Evolutionary conservation across 2,329 filamentous ascomycete genomes (phyloP), one percentile per base, ranked within the genome.

Genomic region (Hansfordia pulvinata): DNA sequence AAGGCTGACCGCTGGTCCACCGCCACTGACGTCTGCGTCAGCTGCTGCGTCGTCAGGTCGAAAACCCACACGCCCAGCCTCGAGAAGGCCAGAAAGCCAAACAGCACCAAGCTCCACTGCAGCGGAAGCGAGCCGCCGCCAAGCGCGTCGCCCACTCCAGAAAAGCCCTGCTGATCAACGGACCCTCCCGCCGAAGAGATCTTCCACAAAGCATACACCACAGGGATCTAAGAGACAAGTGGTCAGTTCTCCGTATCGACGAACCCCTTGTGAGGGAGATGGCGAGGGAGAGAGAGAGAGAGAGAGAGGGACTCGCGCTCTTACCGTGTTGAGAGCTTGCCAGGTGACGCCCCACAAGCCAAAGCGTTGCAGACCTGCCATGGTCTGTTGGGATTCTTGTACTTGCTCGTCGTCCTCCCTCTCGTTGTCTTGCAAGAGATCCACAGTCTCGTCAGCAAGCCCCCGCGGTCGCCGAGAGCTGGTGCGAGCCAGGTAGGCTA

Each of bases 1-100:
- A 59, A 58, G 25, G 49, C 52, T 1, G 56, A 54, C 10, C 53
- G 46, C 12, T 47, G 39, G 2, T 41, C 32, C 9, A 36, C 33
- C 3, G 42, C 36, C 8, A 53, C 43, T 10, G 39, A 54, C 36
- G 26, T 63, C 43, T 43, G 55, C 35, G 37, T 70, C 34, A 59
- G 38, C 32, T 58, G 54, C 33, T 57, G 54, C 7, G 54, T 57
- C 4, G 52, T 55, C 7, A 60, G 47, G 35, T 60, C 56, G 38
- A 48, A 59, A 21, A 55, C 46, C 56, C 56, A 58, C 16, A 56
- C 51, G 9, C 55, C 55, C 20, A 59, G 49, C 11, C 55, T 52
- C 11, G 56, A 59, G 23, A 53, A 36, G 0, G 55, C 52, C 17
- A 59, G 46, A 32, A 54, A 54, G 6, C 47, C 36, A 35, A 59